phyloP scores from a whole-genome alignment of 495 filamentous ascomycete species.

The Cairneyella variabilis region DNA sequence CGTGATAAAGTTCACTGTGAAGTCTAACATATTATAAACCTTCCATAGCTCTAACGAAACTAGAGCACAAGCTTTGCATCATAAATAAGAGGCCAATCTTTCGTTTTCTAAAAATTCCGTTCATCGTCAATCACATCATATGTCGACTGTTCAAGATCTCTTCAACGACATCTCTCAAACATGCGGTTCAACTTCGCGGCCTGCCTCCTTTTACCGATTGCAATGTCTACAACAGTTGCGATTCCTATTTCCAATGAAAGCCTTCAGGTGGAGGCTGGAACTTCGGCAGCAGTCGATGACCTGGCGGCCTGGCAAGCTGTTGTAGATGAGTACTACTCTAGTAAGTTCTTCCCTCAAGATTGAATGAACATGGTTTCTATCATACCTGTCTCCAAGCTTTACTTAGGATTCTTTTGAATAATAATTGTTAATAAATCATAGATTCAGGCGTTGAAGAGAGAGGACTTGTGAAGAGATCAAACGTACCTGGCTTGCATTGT shows the following conservation, averaged over 20 bases:
- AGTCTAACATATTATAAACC: background rate
- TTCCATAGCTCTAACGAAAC: background rate
- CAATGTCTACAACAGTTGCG: background rate
- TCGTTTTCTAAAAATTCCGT: background rate
- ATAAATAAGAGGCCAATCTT: background rate
- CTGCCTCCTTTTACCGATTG: background rate
- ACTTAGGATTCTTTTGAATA: background rate
- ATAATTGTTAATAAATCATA: background rate
- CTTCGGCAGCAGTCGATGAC: background rate
- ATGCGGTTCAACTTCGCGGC: background rate
- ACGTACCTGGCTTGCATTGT: background rate
- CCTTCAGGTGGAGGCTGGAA: background rate
- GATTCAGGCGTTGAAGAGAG: background rate
- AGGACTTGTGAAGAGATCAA: background rate
- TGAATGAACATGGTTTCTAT: background rate
- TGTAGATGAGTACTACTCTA: conserved; percentile 4
- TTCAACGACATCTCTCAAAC: conserved; percentile 1
- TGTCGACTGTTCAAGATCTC: background rate
- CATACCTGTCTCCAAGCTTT: background rate
- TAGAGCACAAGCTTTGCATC: background rate
- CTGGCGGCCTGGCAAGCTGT: background rate
- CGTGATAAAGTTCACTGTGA: no score
- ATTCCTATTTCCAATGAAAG: background rate
- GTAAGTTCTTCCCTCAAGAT: background rate
- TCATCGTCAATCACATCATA: background rate